phyloP scores from a whole-genome alignment of 2,329 filamentous ascomycete species.

The Cucurbitaria berberidis region DNA sequence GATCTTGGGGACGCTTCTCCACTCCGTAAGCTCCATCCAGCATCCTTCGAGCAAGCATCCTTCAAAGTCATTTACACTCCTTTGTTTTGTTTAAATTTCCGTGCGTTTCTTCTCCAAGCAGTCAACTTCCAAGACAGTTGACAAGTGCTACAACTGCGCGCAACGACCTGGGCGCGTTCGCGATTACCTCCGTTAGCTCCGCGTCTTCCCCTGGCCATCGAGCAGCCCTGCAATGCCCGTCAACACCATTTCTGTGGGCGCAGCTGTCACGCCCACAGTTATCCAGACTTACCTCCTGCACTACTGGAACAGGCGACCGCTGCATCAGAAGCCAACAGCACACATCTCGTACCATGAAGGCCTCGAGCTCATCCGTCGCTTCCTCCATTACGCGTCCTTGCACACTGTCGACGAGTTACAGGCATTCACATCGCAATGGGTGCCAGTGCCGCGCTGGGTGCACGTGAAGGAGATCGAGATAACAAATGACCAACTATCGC shows the following conservation, averaged over 20 bases:
- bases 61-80: neutral
- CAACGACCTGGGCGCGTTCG: slow-evolving; percentile 1
- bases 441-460: slow-evolving; percentile 88
- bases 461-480: slow-evolving; percentile 74
- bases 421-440: slow-evolving; percentile 88
- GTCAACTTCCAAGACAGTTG: neutral
- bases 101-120: neutral
- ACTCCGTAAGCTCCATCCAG: neutral
- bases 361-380: slow-evolving; percentile 82
- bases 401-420: slow-evolving; percentile 94
- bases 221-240: slow-evolving; percentile 60
- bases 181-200: slow-evolving; percentile 12
- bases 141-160: neutral
- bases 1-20: neutral
- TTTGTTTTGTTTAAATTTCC: neutral
- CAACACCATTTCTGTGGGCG: slow-evolving; percentile 80
- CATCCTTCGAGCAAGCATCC: neutral
- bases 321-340: slow-evolving; percentile 80
- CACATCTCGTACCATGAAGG: slow-evolving; percentile 96
- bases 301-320: slow-evolving; percentile 81
- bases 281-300: slow-evolving; percentile 86
- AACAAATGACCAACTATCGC: slow-evolving; percentile 66
- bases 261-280: slow-evolving; percentile 86
- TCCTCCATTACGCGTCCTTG: slow-evolving; percentile 82
- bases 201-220: slow-evolving; percentile 6